Conservation (phyloP, 768 basidiomycete species). For the Panaeolus papilionaceus region DNA sequence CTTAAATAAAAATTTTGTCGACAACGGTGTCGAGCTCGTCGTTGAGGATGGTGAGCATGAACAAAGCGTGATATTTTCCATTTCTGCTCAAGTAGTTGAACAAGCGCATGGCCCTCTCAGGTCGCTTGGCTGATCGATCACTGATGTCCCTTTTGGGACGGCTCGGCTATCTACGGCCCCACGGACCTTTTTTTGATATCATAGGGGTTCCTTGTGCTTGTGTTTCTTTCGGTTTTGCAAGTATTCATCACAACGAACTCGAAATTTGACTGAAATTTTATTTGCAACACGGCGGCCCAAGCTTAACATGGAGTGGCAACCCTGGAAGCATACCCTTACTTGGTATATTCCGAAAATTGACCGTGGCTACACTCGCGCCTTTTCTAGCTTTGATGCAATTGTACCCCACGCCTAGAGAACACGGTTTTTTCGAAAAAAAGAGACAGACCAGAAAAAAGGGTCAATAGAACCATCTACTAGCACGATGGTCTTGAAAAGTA, state of each 20-base stretch:
- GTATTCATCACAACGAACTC: not conserved
- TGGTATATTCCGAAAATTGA: not conserved
- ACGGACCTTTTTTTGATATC: not conserved
- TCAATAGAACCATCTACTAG: too few relatives aligned
- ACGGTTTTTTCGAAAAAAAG: not conserved
- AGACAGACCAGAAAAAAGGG: too few relatives aligned
- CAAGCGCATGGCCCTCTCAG: not conserved
- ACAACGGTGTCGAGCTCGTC: not conserved
- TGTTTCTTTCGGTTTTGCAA: not conserved
- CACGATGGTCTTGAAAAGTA: too few relatives aligned
- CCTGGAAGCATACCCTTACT: not conserved
- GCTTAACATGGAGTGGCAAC: not conserved
- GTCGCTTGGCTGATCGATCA: slow-evolving; percentile 7
- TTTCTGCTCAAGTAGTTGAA: not conserved
- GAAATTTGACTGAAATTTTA: not conserved
- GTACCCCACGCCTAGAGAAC: not conserved
- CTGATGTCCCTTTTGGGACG: slow-evolving; percentile 4
- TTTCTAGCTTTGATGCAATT: not conserved
- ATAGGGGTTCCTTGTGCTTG: not conserved
- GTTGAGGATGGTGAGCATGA: not conserved
- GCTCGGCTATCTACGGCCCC: not conserved
- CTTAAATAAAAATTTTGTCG: not conserved
- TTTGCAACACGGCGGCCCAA: too few relatives aligned
- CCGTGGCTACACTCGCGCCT: not conserved
- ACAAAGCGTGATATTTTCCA: slow-evolving; percentile 11